Base-by-base conservation (phyloP, 2,329 filamentous ascomycete genomes). In the Claviceps quebecensis region DNA sequence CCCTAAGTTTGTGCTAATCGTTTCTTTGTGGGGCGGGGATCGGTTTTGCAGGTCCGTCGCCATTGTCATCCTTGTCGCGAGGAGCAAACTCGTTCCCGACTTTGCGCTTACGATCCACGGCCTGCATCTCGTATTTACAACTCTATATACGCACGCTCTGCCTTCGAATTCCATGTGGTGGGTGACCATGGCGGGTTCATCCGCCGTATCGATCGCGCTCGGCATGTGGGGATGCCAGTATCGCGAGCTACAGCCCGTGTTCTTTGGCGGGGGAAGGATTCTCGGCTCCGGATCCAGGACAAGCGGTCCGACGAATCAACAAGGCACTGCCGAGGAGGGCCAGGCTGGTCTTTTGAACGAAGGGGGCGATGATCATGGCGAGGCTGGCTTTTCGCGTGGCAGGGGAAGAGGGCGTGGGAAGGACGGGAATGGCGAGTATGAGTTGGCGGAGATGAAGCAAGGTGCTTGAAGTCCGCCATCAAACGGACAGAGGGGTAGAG, bases 21-120 rank as follows among this genome's bases (percentile, higher is more conserved):
- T 5, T 17, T 17, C 8, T 29, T 34, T 11, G 3, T 9, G 29
- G 3, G 26, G n/a, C n/a, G n/a, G 26, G 26, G 7, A 2, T 5
- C 5, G 17, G 7, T 46, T 23, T 19, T 46, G 44, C 41, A 97
- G 91, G 64, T 81, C 87, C 43, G 80, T 94, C 53, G 86, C 88
- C 43, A 84, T 96, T 53, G 80, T 95, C 48, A 70, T 91, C 50
- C 73, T 97, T 53, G 81, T 98, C 58, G 83, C 84, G 19, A 87
- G 93, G 55, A 93, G 86, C 47, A 97, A 97, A 67, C 84, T 97
- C 54, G 86, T 97, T 48, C 88, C 88, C 58, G 93, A 98, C 69
- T 98, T 97, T 66, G 87, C 88, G 36, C 72, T 96, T 23, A 95
- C 91, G 2, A 78, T 96, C 17, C 88, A 95, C 70, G 78, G 86